Base-by-base conservation (phyloP, 495 filamentous ascomycete genomes). In the Penicillium ucsense region DNA sequence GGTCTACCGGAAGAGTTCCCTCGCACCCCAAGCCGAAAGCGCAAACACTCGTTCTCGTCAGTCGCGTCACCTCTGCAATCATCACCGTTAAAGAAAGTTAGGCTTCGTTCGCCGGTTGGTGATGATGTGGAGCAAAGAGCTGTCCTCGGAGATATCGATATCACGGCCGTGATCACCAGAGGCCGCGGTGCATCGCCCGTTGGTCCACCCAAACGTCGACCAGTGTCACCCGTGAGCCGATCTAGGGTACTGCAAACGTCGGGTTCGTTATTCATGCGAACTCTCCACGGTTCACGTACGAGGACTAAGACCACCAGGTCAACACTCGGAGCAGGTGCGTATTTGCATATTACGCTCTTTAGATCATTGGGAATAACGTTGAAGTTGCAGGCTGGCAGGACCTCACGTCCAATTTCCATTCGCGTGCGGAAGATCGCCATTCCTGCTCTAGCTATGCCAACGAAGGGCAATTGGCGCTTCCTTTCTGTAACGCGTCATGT, bases 401-500 rank as follows among this genome's bases (percentile, higher is more conserved):
- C 49, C 72, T 89, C 48, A 88, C 85, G 1, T 77, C 83, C 6
- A 63, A 80, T 38, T 95, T 92, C 59, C 82, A 83, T 50, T 85
- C 80, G 36, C 70, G 64, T 38, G 76, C 85, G 1, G 68, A 77
- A 32, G 85, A 91, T 62, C 65, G 69, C 20, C 76, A 91, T 60
- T 53, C 70, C n/a, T 82, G 75, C 42, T 55, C 60, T 3, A 83
- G 78, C 50, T 70, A 60, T 42, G 49, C 77, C 12, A 65, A 74
- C 8, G 74, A 77, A 3, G 64, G 69, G n/a, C 68, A 72, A 3
- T 63, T 73, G 34, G 73, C 79, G n/a, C 78, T 90, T 29, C 88
- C 89, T 1, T 92, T 94, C 59, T 92, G 86, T 59, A 78, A 77
- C 36, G 75, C 83, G 4, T 73, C 80, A 35, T 89, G 84, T 55